Evolutionary conservation across 78 protist genomes (phyloP), one percentile per base, ranked within the genome.

Genomic region (Dictyostelium capitatum): DNA sequence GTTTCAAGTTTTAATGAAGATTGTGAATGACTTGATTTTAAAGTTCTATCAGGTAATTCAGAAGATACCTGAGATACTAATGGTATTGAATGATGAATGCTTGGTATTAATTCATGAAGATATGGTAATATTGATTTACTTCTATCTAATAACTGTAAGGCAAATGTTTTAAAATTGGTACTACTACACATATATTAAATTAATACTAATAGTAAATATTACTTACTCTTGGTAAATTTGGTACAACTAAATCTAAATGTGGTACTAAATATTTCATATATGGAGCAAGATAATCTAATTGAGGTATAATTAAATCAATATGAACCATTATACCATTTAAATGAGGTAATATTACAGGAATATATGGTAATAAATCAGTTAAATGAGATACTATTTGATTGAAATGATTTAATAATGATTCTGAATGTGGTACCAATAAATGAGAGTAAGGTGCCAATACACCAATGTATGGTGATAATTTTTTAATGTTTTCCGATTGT

Each of bases 71-170:
- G 69, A 5, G 56, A 23, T 1, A 70, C 23, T 6, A 59, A 41
- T 11, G 78, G 79, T 6, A 65, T 70, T 32, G 73, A 17, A 11
- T 46, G 9, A 56, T 75, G 81, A n/a, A n/a, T 6, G 23, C 37
- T n/a, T 19, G 91, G 79, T 14, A 83, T 83, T 9, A 48, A 57
- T 28, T 83, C 82, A 10, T 83, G 91, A 25, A 83, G 73, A 15
- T 19, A 83, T 7, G 91, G 91, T 56, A 83, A 28, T 14, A 83
- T 83, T 43, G 91, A 83, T 83, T 43, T 70, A 4, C 69, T 83
- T 37, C 82, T 53, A 73, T 83, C 91, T 12, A 83, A 57, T 23
- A 82, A n/a, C 78, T n/a, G n/a, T n/a, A n/a, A 14, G n/a, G n/a
- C n/a, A n/a, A n/a, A n/a, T n/a, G n/a, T n/a, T n/a, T n/a, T n/a